Evolutionary conservation across 768 basidiomycete genomes (phyloP).

Genomic region (Collybia mongolica): DNA sequence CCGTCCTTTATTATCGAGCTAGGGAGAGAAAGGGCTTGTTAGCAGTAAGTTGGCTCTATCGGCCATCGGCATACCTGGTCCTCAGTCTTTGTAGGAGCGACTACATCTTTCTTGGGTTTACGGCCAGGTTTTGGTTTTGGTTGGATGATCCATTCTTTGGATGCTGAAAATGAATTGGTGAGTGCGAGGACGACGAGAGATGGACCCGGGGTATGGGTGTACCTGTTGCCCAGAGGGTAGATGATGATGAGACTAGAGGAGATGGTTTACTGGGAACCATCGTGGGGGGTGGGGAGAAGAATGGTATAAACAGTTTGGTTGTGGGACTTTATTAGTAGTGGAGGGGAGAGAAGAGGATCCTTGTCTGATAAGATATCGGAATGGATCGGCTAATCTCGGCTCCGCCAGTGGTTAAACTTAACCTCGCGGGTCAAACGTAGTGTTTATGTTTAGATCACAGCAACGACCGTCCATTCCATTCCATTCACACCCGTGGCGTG

Average conservation of each 20-base stretch:
- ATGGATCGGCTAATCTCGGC: conserved; percentile 18
- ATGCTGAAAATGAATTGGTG: conserved; percentile 45
- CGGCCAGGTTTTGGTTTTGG: conserved; percentile 86
- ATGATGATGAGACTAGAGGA: conserved; percentile 36
- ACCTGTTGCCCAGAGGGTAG: conserved; percentile 79
- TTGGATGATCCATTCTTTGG: conserved; percentile 88
- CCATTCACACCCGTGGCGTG: conserved; percentile 17
- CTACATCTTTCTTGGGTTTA: conserved; percentile 77
- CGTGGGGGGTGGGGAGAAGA: conserved; percentile 19
- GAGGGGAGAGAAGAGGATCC: conserved; percentile 7
- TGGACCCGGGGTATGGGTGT: conserved; percentile 17
- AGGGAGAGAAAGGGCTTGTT: conserved; percentile 6
- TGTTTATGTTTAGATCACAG: too few relatives aligned
- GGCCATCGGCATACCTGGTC: conserved; percentile 45
- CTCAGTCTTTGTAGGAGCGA: conserved; percentile 25
- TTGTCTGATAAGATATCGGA: conserved; percentile 57
- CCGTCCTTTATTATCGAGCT: conserved; percentile 58
- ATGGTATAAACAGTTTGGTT: conserved; percentile 16
- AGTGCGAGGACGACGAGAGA: conserved; percentile 1
- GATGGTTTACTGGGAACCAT: conserved; percentile 2
- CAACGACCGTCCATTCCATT: too few relatives aligned
- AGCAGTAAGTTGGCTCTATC: background rate
- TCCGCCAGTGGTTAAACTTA: background rate
- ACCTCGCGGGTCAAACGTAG: too few relatives aligned
- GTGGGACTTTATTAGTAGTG: conserved; percentile 10